Evolutionary conservation across 306 rosid species (phyloP), one percentile per base, ranked within the genome.

Genomic region (Vicia sativa): DNA sequence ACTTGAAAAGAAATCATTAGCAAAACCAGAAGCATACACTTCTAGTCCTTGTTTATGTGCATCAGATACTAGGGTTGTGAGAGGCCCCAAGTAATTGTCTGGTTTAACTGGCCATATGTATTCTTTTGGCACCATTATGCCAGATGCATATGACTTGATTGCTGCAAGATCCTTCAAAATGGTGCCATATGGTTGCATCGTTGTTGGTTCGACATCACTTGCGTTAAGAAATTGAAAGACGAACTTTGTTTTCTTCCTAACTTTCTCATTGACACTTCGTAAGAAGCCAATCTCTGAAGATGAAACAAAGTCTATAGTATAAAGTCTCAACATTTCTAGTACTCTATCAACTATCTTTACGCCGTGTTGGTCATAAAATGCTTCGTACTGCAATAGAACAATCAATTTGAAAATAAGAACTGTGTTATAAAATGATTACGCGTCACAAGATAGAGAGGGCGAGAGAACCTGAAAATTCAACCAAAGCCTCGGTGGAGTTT

Each of bases 41-140:
- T 93, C 95, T 23, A 93, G 80, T 45, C 97, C 97, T 67, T 21
- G 68, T 77, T 85, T 85, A 65, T 93, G 99, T 34, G 97, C 99
- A 74, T 90, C 91, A 9, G 70, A 35, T 15, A 90, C 96, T 2
- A 93, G 79, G 12, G 73, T 83, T 15, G 95, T 83, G 35, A 87
- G 84, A 34, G 42, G 71, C 2, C 74, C 90, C 74, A 93, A 72
- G 39, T 85, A 90, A 12, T 74, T 79, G 39, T 79, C 81, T 23
- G 67, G 41, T 31, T 66, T 71, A 7, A 88, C 31, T 2, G 97
- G 90, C 88, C 83, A 82, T 35, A 90, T 85, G 74, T 83, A 83
- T 13, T 85, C 90, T 68, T 93, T 93, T 10, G 90, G 96, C 65
- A 93, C 83, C 42, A 90, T 86, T 67, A 88, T 88, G 39, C 96